Percentiles rank a stretch among this genome's conserved stretches.
Evolutionary conservation across 441 rosid genomes (phyloP).

Genomic region (Euphorbia schlechtendalii): DNA sequence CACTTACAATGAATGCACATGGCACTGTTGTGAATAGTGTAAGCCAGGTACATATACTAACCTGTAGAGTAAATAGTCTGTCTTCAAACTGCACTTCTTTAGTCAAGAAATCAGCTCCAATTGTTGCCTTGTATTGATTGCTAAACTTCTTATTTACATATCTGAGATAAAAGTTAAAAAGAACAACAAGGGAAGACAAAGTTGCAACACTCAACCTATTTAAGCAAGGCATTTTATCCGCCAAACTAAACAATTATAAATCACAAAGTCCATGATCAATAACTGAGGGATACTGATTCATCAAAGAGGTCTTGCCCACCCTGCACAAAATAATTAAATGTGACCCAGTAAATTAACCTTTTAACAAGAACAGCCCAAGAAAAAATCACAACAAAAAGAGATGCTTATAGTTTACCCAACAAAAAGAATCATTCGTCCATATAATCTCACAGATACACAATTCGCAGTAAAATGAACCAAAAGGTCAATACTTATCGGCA

Average conservation of each 20-base stretch:
- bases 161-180: constrained; percentile 32
- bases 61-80: constrained; percentile 86
- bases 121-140: constrained; percentile 88
- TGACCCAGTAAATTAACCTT: neutral
- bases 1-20: neutral
- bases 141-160: constrained; percentile 89
- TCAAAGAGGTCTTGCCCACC: constrained; percentile 92
- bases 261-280: constrained; percentile 16
- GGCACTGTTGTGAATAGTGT: neutral
- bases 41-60: constrained; percentile 23
- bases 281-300: constrained; percentile 67
- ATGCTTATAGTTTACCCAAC: neutral
- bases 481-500: neutral
- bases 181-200: constrained; percentile 8
- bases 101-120: constrained; percentile 78
- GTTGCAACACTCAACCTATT: neutral
- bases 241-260: neutral
- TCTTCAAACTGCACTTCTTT: constrained; percentile 89
- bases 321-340: constrained; percentile 23
- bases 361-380: neutral
- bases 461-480: neutral
- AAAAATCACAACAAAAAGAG: neutral
- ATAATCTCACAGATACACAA: neutral
- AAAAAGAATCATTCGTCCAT: neutral
- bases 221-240: neutral